Percentiles rank a stretch among this genome's conserved stretches.
Conservation (phyloP, 139 green algal genomes). For the Ostreobium quekettii region DNA sequence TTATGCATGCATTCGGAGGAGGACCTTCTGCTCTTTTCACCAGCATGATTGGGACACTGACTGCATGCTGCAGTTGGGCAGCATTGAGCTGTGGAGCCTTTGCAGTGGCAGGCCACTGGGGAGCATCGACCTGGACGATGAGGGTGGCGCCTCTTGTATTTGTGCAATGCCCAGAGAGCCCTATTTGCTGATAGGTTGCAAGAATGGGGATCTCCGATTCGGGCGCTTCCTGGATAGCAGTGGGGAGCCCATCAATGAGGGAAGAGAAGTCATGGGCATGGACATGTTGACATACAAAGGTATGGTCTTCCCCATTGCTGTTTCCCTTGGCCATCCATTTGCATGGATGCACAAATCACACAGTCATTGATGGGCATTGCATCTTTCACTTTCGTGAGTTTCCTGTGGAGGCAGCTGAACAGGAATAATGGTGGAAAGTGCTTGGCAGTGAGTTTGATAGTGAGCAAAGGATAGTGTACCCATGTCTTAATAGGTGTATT, state of each 20-base stretch:
- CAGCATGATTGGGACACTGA: not conserved
- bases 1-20: not conserved
- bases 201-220: slow-evolving; percentile 29
- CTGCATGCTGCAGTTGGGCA: slow-evolving; percentile 4
- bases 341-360: too few species aligned
- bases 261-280: slow-evolving; percentile 14
- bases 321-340: too few species aligned
- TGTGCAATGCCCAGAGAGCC: slow-evolving; percentile 27
- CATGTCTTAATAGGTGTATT: too few species aligned
- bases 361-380: too few species aligned
- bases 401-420: too few species aligned
- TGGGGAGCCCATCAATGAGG: slow-evolving; percentile 10
- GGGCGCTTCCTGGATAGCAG: slow-evolving; percentile 27
- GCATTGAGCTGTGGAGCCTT: slow-evolving; percentile 5
- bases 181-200: slow-evolving; percentile 40
- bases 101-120: not conserved
- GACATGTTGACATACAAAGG: slow-evolving; percentile 27
- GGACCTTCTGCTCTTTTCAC: slow-evolving; percentile 1
- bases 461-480: too few species aligned
- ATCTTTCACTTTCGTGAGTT: too few species aligned
- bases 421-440: too few species aligned
- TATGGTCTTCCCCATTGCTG: too few species aligned
- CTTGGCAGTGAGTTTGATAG: too few species aligned
- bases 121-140: not conserved
- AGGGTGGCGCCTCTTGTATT: slow-evolving; percentile 17